Base-by-base conservation (phyloP, 768 basidiomycete genomes). In the Collybia mongolica region DNA sequence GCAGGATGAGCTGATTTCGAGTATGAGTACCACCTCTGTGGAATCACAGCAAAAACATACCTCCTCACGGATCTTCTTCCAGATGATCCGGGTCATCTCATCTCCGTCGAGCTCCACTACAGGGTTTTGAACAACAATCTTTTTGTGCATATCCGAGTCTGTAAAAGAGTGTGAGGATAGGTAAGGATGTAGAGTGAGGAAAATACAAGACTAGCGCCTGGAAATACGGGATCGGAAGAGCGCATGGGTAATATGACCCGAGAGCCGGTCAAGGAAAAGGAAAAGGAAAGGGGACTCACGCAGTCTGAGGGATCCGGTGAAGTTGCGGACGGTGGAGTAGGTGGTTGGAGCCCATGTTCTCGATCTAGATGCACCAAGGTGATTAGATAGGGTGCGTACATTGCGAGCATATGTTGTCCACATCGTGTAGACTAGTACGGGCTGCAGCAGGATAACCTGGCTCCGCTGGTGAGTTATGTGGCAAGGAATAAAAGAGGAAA, bases 51-150 rank as follows among this genome's bases (percentile, higher is more conserved):
- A 36, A n/a, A 24, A 15, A 70, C 81, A 53, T 49, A 93, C 93
- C 83, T 97, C 93, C 62, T 97, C 90, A 51, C 91, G 79, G 63
- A 95, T 94, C 78, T 93, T 93, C 82, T 93, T 94, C 93, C 92
- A 98, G 67, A 98, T 99, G 63, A 99, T 97, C 58, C 96, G 79
- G 28, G 96, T 99, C 96, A 98, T 98, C 73, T 99, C 96, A 71
- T 97, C 95, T 41, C 94, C 94, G 67, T 98, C 94, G 46, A 98
- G 82, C 72, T 97, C 94, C 42, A 97, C 93, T 40, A 97, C 82
- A 5, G 93, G 93, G 62, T 94, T 93, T 63, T 80, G 73, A 44
- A 94, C 93, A 23, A 77, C 79, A 61, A 97, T 95, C 66, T 88
- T 90, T 65, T 81, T 77, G 24, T 44, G 39, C 59, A 64, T 62